These are phyloP conservation scores for Fusarium subglutinans DNA, from an alignment of 2,329 filamentous ascomycete genomes.

Conservation along the genomic window DNA sequence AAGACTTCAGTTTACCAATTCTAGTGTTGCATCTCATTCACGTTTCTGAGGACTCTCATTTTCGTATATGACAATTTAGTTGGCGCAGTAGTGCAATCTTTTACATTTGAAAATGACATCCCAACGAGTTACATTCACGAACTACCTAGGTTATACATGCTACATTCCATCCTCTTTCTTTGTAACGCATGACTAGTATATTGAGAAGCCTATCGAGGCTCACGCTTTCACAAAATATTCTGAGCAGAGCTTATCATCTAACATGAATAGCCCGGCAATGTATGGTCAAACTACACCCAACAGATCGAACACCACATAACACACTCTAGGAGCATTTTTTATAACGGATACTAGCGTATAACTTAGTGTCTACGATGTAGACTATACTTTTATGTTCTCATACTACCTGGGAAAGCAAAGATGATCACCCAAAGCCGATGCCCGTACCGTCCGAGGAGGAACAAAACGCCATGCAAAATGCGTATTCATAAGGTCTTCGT, in stretches of 20 bases:
- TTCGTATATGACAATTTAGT: background rate
- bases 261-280: background rate
- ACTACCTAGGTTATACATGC: background rate
- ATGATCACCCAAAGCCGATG: background rate
- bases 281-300: background rate
- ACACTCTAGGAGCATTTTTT: background rate
- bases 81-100: background rate
- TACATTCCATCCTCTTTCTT: background rate
- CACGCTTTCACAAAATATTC: background rate
- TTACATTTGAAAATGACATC: background rate
- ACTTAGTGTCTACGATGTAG: background rate
- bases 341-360: background rate
- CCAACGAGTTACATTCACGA: background rate
- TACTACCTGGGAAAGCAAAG: background rate
- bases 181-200: background rate
- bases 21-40: background rate
- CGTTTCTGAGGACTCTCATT: background rate
- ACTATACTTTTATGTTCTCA: background rate
- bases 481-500: background rate
- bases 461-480: constrained; percentile 1
- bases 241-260: background rate
- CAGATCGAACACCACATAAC: background rate
- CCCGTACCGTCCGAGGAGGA: background rate
- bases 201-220: background rate
- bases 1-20: background rate